phyloP scores from a whole-genome alignment of 2,329 filamentous ascomycete genomes.

The Torrubiella hemipterigena region DNA sequence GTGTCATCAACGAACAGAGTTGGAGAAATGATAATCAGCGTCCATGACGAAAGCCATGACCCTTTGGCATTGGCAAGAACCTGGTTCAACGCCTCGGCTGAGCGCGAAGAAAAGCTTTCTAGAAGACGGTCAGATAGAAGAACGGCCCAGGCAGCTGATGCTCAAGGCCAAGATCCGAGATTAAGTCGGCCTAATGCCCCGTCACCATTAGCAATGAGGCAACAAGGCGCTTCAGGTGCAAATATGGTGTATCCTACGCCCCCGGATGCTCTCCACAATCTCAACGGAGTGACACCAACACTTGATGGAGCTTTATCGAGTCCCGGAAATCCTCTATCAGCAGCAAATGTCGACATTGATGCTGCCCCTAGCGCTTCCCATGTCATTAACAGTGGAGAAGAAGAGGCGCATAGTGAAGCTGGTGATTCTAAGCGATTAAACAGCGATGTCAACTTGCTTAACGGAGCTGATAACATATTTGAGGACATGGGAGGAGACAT shows the following conservation, averaged over 20 bases:
- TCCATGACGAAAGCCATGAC: slow-evolving; percentile 32
- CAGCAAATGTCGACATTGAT: slow-evolving; percentile 21
- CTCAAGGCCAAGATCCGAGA: slow-evolving; percentile 28
- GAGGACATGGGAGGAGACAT: slow-evolving; percentile 57
- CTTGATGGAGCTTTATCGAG: slow-evolving; percentile 45
- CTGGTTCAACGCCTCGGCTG: slow-evolving; percentile 32
- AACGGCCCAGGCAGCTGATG: slow-evolving; percentile 26
- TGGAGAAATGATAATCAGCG: slow-evolving; percentile 24
- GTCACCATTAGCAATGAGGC: slow-evolving; percentile 38
- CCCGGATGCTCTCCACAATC: slow-evolving; percentile 49
- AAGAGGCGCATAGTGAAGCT: slow-evolving; percentile 14
- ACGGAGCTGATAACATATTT: slow-evolving; percentile 49
- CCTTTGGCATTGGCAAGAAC: slow-evolving; percentile 32
- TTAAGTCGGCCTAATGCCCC: slow-evolving; percentile 32
- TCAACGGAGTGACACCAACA: slow-evolving; percentile 39
- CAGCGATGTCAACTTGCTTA: slow-evolving; percentile 26
- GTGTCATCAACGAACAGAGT: slow-evolving; percentile 24
- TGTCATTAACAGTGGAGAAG: slow-evolving; percentile 2
- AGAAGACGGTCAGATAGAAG: slow-evolving; percentile 41
- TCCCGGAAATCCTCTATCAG: slow-evolving; percentile 31
- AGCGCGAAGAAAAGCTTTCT: slow-evolving; percentile 33
- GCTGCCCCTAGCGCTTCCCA: slow-evolving; percentile 14
- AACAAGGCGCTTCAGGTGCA: slow-evolving; percentile 32
- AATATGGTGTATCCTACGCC: slow-evolving; percentile 61
- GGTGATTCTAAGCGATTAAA: slow-evolving; percentile 33